Base-by-base conservation (phyloP, 2,329 filamentous ascomycete species). In the Alternaria triticina region DNA sequence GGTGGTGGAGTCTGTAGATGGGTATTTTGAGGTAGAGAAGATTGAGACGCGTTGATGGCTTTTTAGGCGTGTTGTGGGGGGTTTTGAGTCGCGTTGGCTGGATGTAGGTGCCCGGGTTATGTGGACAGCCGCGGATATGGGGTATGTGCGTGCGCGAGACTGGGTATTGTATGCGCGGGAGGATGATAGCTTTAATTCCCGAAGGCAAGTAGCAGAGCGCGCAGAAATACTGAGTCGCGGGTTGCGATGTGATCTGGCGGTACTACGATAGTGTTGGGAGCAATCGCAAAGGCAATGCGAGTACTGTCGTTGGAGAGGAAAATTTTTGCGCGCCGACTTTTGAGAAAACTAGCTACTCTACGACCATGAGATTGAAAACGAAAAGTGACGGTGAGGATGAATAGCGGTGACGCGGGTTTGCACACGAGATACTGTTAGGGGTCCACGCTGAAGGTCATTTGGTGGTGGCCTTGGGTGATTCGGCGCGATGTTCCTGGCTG, bases 301-400 rank as follows among this genome's bases (percentile, higher is more conserved):
- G 69, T 69, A 62, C 59, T 64, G 67, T 70, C 15, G 45, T 43
- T 25, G 49, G 22, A 45, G 52, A 43, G 44, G 45, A 59, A 28
- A 43, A 47, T 6, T 8, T 63, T 54, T 54, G 58, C 57, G 62
- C 30, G 49, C 49, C 28, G 9, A 52, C 28, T 52, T 40, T 52
- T 22, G 49, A 36, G 33, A n/a, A 30, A 52, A 3, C 30, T 40
- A 52, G 49, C 28, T 17, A n/a, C n/a, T 28, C 20, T 22, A 43
- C 46, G 55, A 47, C 28, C 40, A 27, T 20, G 40, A 43, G 4
- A 45, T 17, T 25, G 30, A 22, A 27, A 27, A n/a, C 44, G 17
- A 50, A 54, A 40, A 23, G 54, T 64, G 51, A 66, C 46, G 54
- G 51, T 30, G 49, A 68, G 52, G 20, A 63, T 45, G 45, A 55